Evolutionary conservation across 345 rosid genomes (phyloP), one percentile per base, ranked within the genome.

Genomic region (Syzygium oleosum): DNA sequence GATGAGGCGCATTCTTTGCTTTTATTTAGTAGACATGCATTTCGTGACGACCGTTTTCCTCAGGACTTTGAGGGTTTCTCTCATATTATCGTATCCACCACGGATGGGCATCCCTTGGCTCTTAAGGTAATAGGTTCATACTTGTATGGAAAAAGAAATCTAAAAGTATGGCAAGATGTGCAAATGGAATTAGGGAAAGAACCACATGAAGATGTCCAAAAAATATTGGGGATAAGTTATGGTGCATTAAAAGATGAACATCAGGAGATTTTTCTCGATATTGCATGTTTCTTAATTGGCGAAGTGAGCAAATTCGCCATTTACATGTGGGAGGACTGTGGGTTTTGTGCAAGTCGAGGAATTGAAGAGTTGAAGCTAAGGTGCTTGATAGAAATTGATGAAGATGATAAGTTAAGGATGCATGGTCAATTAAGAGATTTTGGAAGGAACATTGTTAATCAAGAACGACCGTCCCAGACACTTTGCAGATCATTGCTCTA

Each of bases 281-380:
- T 63, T 63, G 77, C 77, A 14, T 63, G 77, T 3, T 63, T 63
- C 1, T 14, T 14, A 0, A 14, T 29, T 0, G 41, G 21, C 0
- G 1, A 3, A 15, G 2, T 13, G 0, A 14, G 2, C 19, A 5
- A 61, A 3, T 63, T 2, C 1, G 21, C 21, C 0, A 0, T 7
- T 0, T n/a, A n/a, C 19, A n/a, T 61, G 73, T 61, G 73, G 73
- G 2, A 61, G 34, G 73, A 0, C 1, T 61, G 19, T n/a, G 4
- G 0, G 0, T 13, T 13, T n/a, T 13, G 1, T 61, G 38, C 73
- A n/a, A 0, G 3, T 14, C 10, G 0, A 6, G 73, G 38, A 13
- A n/a, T 63, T 14, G 2, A n/a, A n/a, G 19, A 63, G 21, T 6
- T 63, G 73, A n/a, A 0, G 19, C 3, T 13, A 2, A 61, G 73